phyloP scores from a whole-genome alignment of 345 rosid species.

The Murraya paniculata region DNA sequence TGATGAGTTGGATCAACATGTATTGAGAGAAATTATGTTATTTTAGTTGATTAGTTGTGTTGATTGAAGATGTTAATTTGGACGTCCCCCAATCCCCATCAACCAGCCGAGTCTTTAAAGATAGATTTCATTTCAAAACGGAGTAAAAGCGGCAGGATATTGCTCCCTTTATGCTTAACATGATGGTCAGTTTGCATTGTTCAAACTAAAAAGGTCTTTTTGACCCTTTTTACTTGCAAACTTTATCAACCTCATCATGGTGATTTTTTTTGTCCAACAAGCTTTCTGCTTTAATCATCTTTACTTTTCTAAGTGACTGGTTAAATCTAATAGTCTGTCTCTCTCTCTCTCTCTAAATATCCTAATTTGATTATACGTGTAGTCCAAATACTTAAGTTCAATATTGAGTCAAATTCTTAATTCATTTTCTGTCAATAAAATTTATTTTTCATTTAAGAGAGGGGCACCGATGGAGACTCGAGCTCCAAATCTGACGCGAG shows the following conservation, averaged over 20 bases:
- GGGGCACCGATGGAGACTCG: too few species aligned
- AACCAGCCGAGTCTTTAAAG: conserved; percentile 6
- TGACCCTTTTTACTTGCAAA: conserved; percentile 21
- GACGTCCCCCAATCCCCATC: conserved; percentile 4
- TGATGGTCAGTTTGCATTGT: conserved; percentile 2
- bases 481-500: too few species aligned
- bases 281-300: background rate
- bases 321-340: background rate
- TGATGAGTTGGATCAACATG: background rate
- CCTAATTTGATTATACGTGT: background rate
- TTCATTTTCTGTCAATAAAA: too few species aligned
- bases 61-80: background rate
- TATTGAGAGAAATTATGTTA: background rate
- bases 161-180: conserved; percentile 4
- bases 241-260: conserved; percentile 15
- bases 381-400: too few species aligned
- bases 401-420: too few species aligned
- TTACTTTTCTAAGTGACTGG: background rate
- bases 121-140: conserved; percentile 16
- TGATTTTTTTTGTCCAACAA: background rate
- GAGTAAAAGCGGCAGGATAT: conserved; percentile 17
- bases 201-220: conserved; percentile 24
- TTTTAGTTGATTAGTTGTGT: background rate
- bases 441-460: too few species aligned
- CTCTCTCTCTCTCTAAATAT: background rate